Percentiles rank a stretch among this genome's conserved stretches.
Evolutionary conservation across 129 eudicot genomes (phyloP).

Genomic region (Silybum marianum): DNA sequence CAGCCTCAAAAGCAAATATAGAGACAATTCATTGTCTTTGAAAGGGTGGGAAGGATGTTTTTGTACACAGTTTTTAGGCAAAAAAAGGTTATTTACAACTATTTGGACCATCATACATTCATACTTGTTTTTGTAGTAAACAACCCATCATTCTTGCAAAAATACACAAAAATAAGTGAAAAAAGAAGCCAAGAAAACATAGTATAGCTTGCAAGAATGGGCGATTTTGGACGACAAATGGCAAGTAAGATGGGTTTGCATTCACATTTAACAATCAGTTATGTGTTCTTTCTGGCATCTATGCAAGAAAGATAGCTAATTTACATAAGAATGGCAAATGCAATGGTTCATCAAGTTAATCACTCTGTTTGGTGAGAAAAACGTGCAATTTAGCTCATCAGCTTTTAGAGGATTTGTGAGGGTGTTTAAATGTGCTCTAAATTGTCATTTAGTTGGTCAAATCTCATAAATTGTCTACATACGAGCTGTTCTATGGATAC

Average conservation of each 20-base stretch:
- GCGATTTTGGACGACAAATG: background rate
- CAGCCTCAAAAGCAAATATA: background rate
- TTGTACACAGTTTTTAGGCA: no score
- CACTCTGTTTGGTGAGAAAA: background rate
- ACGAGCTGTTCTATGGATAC: background rate
- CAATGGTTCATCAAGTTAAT: background rate
- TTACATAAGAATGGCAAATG: background rate
- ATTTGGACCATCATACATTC: no score
- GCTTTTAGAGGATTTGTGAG: background rate
- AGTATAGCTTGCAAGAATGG: background rate
- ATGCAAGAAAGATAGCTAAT: background rate
- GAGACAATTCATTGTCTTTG: background rate
- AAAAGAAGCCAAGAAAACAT: background rate
- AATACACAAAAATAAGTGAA: background rate
- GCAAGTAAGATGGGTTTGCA: background rate
- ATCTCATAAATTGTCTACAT: slow-evolving; percentile 1
- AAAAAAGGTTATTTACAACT: no score
- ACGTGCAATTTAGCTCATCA: background rate
- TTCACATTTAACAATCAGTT: background rate
- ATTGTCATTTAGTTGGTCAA: slow-evolving; percentile 1
- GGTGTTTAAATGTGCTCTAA: background rate
- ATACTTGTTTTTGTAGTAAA: background rate
- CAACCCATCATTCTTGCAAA: background rate
- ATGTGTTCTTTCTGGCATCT: background rate
- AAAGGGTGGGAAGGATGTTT: background rate